A percentile compares a stretch with the other conserved stretches of the same genome.
Conservation (phyloP, 352 stramenopile genomes). For the Peronospora farinosa region DNA sequence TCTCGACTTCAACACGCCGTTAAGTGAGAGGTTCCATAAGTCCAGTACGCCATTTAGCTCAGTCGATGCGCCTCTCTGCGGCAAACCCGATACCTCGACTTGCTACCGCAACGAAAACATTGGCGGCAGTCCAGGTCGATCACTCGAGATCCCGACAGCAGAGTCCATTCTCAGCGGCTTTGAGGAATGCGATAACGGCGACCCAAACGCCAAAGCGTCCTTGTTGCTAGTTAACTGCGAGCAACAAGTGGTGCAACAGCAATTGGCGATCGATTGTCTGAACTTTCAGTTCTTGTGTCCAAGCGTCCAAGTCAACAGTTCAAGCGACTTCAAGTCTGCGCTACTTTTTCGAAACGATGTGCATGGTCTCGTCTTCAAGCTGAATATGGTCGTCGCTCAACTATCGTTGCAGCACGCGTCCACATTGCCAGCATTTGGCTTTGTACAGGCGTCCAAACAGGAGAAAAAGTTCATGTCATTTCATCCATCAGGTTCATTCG, state of each 20-base stretch:
- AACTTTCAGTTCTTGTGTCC: constrained; percentile 59
- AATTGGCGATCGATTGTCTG: constrained; percentile 58
- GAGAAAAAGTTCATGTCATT: constrained; percentile 82
- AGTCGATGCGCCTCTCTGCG: constrained; percentile 50
- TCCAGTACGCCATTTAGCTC: constrained; percentile 73
- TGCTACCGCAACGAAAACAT: constrained; percentile 29
- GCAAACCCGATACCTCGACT: constrained; percentile 28
- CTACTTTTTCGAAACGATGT: constrained; percentile 82
- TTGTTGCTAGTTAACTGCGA: constrained; percentile 45
- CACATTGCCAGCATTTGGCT: constrained; percentile 74
- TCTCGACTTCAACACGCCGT: constrained; percentile 40
- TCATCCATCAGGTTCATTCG: constrained; percentile 43
- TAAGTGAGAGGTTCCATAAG: constrained; percentile 73
- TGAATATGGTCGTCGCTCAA: constrained; percentile 20
- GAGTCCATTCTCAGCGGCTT: constrained; percentile 75
- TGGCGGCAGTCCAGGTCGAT: constrained; percentile 16
- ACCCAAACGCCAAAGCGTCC: constrained; percentile 61
- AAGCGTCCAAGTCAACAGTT: constrained; percentile 16
- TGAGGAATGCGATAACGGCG: constrained; percentile 75
- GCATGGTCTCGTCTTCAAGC: constrained; percentile 59
- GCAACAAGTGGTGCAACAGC: constrained; percentile 34
- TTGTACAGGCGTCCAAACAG: constrained; percentile 83
- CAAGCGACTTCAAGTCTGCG: constrained; percentile 21
- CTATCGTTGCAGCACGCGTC: constrained; percentile 38
- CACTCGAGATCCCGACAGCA: constrained; percentile 56